Base-by-base conservation (phyloP, 305 asterid species). In the Fraxinus sp. region DNA sequence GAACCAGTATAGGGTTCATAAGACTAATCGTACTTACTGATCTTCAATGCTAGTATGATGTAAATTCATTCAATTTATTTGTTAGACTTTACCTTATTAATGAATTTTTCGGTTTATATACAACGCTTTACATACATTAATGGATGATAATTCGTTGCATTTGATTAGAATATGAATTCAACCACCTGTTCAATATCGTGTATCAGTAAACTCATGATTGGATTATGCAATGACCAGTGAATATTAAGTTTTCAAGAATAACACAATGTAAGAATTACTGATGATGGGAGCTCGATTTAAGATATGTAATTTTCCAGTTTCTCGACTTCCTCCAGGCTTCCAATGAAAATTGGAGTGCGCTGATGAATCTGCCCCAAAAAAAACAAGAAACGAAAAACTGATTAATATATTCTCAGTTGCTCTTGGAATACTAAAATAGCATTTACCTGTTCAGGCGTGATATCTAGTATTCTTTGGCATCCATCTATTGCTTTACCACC, bases 401-500 rank as follows among this genome's bases (percentile, higher is more conserved):
- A 74, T 49, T 11, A 80, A 24, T 46, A 32, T 3, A 22, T 82
- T 32, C n/a, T 68, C 18, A 43, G 52, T 9, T 57, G 14, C 66
- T 59, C 24, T 57, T 57, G 0, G 68, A 57, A 57, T 75, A 13
- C 28, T 39, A 43, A 3, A 43, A 30, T 9, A 24, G 16, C 28
- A 16, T 32, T 78, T 81, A 92, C 98, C 96, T 88, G 77, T 14
- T 87, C 90, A 37, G 98, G 98, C 80, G 46, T 89, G 87, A 92
- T 89, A 39, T 92, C 96, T 20, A 94, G 92, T 85, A 94, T 92
- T 84, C 96, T 87, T 84, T 33, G 89, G 32, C 1, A 11, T 80
- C 97, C 94, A 79, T 92, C 95, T 75, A n/a, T 92, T 1, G 96
- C 94, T 86, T 90, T 94, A 5, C 98, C 97, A 35, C 98, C 97